These are phyloP conservation scores for Paramecium pentaurelia DNA, from an alignment of 73 alveolate genomes.

Conservation along the genomic window DNA sequence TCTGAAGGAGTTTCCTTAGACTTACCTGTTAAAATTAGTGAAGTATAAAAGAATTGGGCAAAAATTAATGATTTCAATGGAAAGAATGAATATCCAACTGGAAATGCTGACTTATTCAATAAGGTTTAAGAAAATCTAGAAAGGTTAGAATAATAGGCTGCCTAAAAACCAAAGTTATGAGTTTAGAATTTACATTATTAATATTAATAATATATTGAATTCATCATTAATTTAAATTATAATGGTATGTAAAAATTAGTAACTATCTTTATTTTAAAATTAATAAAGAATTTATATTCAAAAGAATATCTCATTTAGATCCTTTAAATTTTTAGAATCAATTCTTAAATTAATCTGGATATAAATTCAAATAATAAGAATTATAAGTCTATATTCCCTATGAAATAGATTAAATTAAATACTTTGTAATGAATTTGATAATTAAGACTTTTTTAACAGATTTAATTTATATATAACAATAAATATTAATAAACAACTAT, in stretches of 20 bases:
- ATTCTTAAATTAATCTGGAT: no score
- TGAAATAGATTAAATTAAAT: no score
- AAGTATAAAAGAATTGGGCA: constrained; percentile 67
- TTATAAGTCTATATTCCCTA: no score
- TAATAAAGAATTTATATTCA: no score
- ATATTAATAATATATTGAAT: background rate
- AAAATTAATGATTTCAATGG: constrained; percentile 65
- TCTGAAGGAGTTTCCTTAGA: constrained; percentile 66
- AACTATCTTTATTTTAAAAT: no score
- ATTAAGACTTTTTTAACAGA: no score
- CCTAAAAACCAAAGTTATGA: constrained; percentile 49
- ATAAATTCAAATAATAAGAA: no score
- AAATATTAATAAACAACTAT: no score
- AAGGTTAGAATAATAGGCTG: constrained; percentile 1
- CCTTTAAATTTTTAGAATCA: no score
- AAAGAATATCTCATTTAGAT: no score
- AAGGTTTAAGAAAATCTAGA: constrained; percentile 52
- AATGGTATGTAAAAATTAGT: background rate
- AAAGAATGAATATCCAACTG: constrained; percentile 47
- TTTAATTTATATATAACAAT: no score
- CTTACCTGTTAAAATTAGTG: constrained; percentile 67
- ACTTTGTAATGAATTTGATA: no score
- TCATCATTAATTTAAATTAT: background rate
- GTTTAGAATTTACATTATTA: background rate
- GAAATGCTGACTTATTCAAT: constrained; percentile 53